Evolutionary conservation across 2,329 filamentous ascomycete species (phyloP).

Genomic region (Fusarium zealandicum): DNA sequence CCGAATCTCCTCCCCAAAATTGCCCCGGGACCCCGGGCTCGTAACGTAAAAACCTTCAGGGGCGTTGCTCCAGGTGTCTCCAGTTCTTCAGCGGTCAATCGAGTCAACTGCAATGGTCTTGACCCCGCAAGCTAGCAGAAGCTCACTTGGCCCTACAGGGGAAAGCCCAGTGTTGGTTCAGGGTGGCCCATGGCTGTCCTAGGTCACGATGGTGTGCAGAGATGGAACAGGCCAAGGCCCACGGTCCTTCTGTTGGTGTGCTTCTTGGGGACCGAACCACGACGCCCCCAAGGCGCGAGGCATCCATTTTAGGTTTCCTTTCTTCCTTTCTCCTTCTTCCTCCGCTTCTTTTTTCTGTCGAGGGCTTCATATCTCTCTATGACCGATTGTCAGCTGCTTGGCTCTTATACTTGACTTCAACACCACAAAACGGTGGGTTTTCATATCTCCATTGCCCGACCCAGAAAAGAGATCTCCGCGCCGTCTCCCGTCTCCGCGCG

Average conservation of each 20-base stretch:
- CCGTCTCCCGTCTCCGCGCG: slow-evolving; percentile 14
- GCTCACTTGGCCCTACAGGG: slow-evolving; percentile 33
- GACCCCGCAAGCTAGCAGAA: slow-evolving; percentile 39
- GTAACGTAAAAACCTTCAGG: neutral
- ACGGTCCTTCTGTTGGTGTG: slow-evolving; percentile 31
- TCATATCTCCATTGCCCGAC: slow-evolving; percentile 21
- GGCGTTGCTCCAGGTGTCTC: slow-evolving; percentile 4
- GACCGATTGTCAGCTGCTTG: slow-evolving; percentile 12
- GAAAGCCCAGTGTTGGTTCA: slow-evolving; percentile 32
- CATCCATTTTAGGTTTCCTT: slow-evolving; percentile 34
- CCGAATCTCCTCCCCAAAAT: slow-evolving; percentile 16
- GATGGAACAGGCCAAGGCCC: slow-evolving; percentile 24
- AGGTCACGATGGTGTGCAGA: slow-evolving; percentile 43
- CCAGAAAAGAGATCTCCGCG: neutral
- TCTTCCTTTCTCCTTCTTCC: slow-evolving; percentile 31
- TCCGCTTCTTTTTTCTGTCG: slow-evolving; percentile 12
- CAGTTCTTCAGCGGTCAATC: slow-evolving; percentile 12
- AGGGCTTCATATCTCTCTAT: slow-evolving; percentile 1
- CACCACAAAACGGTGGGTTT: neutral
- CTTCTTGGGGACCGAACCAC: slow-evolving; percentile 38
- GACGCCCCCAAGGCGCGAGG: slow-evolving; percentile 38
- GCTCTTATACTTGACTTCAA: slow-evolving; percentile 1
- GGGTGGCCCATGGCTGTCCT: slow-evolving; percentile 33
- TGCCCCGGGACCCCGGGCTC: slow-evolving; percentile 4
- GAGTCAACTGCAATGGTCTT: slow-evolving; percentile 21